phyloP scores from a whole-genome alignment of 1,284 basidiomycete genomes.

The Boletus semigastroideus region DNA sequence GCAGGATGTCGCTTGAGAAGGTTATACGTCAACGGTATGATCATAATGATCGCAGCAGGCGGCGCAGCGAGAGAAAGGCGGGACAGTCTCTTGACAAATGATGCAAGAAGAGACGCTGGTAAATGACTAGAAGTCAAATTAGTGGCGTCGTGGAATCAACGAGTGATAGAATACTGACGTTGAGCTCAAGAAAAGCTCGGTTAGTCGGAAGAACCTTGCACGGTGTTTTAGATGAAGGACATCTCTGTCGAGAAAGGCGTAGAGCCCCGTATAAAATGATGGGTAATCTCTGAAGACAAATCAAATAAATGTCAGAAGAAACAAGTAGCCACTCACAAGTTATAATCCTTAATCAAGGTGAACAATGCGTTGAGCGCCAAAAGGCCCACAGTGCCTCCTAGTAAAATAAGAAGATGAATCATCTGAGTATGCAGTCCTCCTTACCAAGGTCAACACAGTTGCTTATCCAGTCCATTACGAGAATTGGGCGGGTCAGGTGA shows the following conservation, averaged over 20 bases:
- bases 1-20: slow-evolving; percentile 90
- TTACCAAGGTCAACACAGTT: slow-evolving; percentile 82
- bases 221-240: slow-evolving; percentile 92
- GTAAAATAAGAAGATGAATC: not conserved
- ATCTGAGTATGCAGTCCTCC: slow-evolving; percentile 13
- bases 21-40: slow-evolving; percentile 95
- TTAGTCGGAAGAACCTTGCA: slow-evolving; percentile 92
- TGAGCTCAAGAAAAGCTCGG: slow-evolving; percentile 88
- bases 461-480: slow-evolving; percentile 95
- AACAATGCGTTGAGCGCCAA: slow-evolving; percentile 92
- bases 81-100: slow-evolving; percentile 91
- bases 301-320: slow-evolving; percentile 1
- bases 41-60: slow-evolving; percentile 87
- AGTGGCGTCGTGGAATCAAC: slow-evolving; percentile 2
- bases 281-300: slow-evolving; percentile 78
- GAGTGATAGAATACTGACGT: slow-evolving; percentile 52
- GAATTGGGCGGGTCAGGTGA: slow-evolving; percentile 74
- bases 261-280: slow-evolving; percentile 92
- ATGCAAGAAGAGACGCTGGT: slow-evolving; percentile 85
- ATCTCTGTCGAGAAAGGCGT: slow-evolving; percentile 83
- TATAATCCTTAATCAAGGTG: slow-evolving; percentile 89
- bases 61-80: slow-evolving; percentile 83
- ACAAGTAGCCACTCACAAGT: slow-evolving; percentile 62
- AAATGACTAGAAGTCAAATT: slow-evolving; percentile 61
- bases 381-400: slow-evolving; percentile 85